Evolutionary conservation across 1,284 basidiomycete species (phyloP), one percentile per base, ranked within the genome.

Genomic region (Ustanciosporium gigantosporum): DNA sequence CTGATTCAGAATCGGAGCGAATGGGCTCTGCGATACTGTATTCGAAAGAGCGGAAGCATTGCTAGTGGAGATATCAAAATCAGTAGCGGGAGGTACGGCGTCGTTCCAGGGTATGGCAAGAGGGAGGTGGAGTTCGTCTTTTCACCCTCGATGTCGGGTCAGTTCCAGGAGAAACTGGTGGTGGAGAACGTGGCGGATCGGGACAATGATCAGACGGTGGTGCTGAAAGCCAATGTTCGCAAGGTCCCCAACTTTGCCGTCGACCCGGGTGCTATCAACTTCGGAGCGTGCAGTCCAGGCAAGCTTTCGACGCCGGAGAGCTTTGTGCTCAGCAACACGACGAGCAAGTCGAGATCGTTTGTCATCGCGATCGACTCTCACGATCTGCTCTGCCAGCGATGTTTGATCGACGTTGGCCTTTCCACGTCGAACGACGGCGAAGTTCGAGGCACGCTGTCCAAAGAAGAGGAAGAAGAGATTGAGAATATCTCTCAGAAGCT

Each of bases 21-120:
- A 66, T 81, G 53, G 81, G 81, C 66, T 19, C 49, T 78, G 24
- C 68, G 82, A 13, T 82, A 81, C 76, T 79, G 81, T 39, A 79
- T 82, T 39, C 79, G 80, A 24, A 81, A 81, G 31, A 81, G 79
- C 25, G 82, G 82, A n/a, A 81, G 79, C 32, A 82, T 82, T 31
- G 80, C 81, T 4, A 80, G 79, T 6, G 81, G 81, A 16, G 81
- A 82, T 67, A 79, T 82, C 57, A 81, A 81, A 58, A 75, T 82
- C 41, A 79, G 79, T 35, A 68, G 79, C 21, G 82, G 81, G 29
- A 77, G 81, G 20, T 81, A 81, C 53, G 82, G 81, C 22, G 79
- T 82, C 25, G 79, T 82, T 16, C 79, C 81, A 3, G 81, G 81
- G 8, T 81, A 81, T 55, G 81, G 81, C 29, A 80, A 81, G 42